phyloP scores from a whole-genome alignment of 768 basidiomycete species.

The Coprinopsis marcescibilis region DNA sequence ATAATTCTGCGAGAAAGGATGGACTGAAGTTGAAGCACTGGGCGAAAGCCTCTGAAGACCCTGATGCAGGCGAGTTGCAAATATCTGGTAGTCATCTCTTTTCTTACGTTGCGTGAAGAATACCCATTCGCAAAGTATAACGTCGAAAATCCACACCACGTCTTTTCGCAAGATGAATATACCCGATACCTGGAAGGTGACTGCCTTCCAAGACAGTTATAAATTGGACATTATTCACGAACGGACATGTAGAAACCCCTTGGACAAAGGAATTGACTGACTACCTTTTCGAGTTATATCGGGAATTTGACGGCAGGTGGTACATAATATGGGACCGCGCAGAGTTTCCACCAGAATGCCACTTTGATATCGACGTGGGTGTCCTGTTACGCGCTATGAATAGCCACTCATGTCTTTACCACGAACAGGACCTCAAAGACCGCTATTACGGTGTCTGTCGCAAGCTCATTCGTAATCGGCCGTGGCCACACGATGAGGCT shows the following conservation, averaged over 20 bases:
- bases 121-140: conserved; percentile 86
- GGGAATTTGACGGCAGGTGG: conserved; percentile 85
- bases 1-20: conserved; percentile 65
- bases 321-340: conserved; percentile 89
- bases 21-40: conserved; percentile 76
- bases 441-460: conserved; percentile 91
- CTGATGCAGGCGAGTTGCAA: conserved; percentile 43
- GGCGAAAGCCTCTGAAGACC: conserved; percentile 59
- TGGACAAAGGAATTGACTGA: conserved; percentile 96
- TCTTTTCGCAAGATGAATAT: conserved; percentile 87
- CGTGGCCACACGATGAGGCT: conserved; percentile 79
- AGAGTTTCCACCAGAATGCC: conserved; percentile 41
- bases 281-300: conserved; percentile 77
- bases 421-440: conserved; percentile 79
- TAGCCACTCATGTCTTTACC: conserved; percentile 5
- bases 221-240: neutral
- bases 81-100: neutral
- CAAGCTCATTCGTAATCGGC: conserved; percentile 76
- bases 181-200: conserved; percentile 73
- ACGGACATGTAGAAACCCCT: conserved; percentile 49
- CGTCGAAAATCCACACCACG: conserved; percentile 53
- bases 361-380: conserved; percentile 57
- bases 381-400: no score
- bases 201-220: conserved; percentile 28
- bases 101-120: conserved; percentile 33